Base-by-base conservation (phyloP, 2,329 filamentous ascomycete genomes). In the Hypoxylon rubiginosum region DNA sequence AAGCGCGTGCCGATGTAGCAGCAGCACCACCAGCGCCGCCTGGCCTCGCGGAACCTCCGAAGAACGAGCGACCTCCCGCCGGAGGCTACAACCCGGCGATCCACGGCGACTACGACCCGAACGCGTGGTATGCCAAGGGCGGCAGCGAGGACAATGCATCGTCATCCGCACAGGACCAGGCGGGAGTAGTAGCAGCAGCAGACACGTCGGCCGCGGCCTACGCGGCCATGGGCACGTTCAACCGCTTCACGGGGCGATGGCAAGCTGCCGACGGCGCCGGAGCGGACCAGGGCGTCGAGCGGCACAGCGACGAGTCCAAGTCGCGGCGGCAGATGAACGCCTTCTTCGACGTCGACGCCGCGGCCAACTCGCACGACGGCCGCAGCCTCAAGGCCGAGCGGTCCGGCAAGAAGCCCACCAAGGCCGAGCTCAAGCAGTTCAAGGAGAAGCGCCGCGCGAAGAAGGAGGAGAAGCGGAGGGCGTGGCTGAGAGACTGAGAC, bases 71-170 rank as follows among this genome's bases (percentile, higher is more conserved):
- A 56, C 81, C 72, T 49, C 81, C 87, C 21, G 86, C 85, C 4
- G 90, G 91, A 63, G 94, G 95, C 66, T 99, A 99, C 82, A 97
- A 98, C 77, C 96, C 96, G 1, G 92, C 93, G 24, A 95, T 99
- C 49, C 96, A 99, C 78, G 96, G 96, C 72, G 92, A 94, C 81
- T 99, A 97, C 82, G 96, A 99, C 75, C 94, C 94, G 3, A 96
- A 91, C 65, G 95, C 96, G n/a, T 92, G 94, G 82, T 99, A 99
- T 78, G 95, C 96, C 10, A 86, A 92, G 76, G 82, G 84, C 49
- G 77, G 84, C 48, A 79, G 82, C 66, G 74, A 79, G 50, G 71
- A 76, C 10, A 74, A 41, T 4, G 32, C 32, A 41, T 39, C n/a
- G n/a, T n/a, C 75, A 1, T 69, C 79, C 43, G 79, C 79, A 6